These are phyloP conservation scores for Skeletonema menzelii DNA, from an alignment of 108 stramenopile genomes.

Conservation along the genomic window DNA sequence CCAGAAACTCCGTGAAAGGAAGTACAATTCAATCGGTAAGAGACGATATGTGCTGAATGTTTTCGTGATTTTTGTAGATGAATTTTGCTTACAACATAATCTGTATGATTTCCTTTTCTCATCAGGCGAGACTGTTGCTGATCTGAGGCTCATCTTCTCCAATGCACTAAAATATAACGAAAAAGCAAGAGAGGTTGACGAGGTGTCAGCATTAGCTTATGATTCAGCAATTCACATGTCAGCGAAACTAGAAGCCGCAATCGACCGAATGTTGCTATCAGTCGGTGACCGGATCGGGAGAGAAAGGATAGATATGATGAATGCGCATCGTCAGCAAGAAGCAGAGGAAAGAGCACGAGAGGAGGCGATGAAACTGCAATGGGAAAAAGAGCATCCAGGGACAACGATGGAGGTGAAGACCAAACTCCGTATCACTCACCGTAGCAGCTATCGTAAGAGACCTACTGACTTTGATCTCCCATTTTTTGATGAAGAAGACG, in stretches of 20 bases:
- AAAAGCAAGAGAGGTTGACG: slow-evolving; percentile 42
- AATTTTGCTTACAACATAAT: not conserved
- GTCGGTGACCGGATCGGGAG: slow-evolving; percentile 75
- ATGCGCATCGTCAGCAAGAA: slow-evolving; percentile 76
- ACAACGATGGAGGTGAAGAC: slow-evolving; percentile 38
- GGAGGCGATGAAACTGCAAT: slow-evolving; percentile 63
- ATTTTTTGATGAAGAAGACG: slow-evolving; percentile 83
- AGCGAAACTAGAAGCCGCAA: slow-evolving; percentile 73
- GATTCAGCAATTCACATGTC: slow-evolving; percentile 79
- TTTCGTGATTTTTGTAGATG: not conserved
- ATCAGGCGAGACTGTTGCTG: slow-evolving; percentile 54
- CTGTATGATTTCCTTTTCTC: not conserved
- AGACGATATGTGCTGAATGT: not conserved
- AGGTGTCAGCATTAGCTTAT: slow-evolving; percentile 70
- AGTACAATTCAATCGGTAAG: slow-evolving; percentile 64
- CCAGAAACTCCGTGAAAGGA: slow-evolving; percentile 65
- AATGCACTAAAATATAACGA: slow-evolving; percentile 89
- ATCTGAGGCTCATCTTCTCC: slow-evolving; percentile 81
- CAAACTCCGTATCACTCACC: slow-evolving; percentile 24
- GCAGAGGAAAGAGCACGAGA: slow-evolving; percentile 74
- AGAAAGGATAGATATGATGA: slow-evolving; percentile 76
- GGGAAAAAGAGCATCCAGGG: slow-evolving; percentile 54
- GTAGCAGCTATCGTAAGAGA: slow-evolving; percentile 39
- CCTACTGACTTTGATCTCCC: slow-evolving; percentile 80
- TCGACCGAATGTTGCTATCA: slow-evolving; percentile 76